Conservation (phyloP, 2,329 filamentous ascomycete genomes). For the Apiospora pterosperma region DNA sequence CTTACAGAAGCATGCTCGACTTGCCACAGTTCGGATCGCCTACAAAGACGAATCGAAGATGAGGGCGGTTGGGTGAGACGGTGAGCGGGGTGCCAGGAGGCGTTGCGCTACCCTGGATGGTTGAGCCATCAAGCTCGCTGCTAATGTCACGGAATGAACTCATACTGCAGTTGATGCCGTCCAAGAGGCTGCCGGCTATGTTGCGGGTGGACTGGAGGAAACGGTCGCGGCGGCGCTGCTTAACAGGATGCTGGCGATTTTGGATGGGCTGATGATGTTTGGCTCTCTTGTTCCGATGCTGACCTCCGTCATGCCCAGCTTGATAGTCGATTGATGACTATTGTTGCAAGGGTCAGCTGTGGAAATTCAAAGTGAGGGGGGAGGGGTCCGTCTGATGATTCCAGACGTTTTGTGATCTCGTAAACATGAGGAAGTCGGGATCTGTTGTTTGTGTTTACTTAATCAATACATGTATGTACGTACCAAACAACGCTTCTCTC, state of each 20-base stretch:
- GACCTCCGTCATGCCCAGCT: slow-evolving; percentile 9
- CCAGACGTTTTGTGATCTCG: background rate
- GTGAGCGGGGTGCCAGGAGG: slow-evolving; percentile 16
- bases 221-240: slow-evolving; percentile 11
- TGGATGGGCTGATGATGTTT: slow-evolving; percentile 8
- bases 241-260: background rate
- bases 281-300: slow-evolving; percentile 21
- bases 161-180: slow-evolving; percentile 14
- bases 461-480: background rate
- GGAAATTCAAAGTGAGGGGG: background rate
- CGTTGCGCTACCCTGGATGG: slow-evolving; percentile 9
- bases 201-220: slow-evolving; percentile 13
- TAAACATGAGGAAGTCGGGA: background rate
- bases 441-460: background rate
- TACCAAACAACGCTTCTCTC: slow-evolving; percentile 23
- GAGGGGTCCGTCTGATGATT: background rate
- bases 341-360: background rate
- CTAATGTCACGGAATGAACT: slow-evolving; percentile 5
- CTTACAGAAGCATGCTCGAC: slow-evolving; percentile 26
- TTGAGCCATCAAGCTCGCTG: slow-evolving; percentile 3
- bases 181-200: slow-evolving; percentile 18
- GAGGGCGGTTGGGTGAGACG: slow-evolving; percentile 13
- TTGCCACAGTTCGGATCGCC: slow-evolving; percentile 27
- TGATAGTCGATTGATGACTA: slow-evolving; percentile 11
- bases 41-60: slow-evolving; percentile 27